Base-by-base conservation (phyloP, 768 basidiomycete genomes). In the Termitomyces sp. region DNA sequence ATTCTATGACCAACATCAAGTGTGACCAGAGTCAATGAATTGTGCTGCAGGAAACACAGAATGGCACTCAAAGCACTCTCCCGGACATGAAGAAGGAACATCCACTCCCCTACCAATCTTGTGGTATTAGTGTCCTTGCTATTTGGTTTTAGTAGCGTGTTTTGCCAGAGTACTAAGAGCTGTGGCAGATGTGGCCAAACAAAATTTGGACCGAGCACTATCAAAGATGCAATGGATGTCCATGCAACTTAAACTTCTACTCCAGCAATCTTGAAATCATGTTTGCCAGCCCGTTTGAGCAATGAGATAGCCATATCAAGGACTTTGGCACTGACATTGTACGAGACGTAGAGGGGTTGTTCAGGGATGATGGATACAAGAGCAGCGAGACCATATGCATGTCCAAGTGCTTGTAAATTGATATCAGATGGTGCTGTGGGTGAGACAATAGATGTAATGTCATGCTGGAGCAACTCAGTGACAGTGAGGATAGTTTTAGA, bases 121-220 rank as follows among this genome's bases (percentile, higher is more conserved):
- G 84, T 84, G 5, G 79, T 78, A 16, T 77, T 80, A 14, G 73
- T 76, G 65, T 98, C 96, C 70, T 97, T 97, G 65, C 81, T 88
- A 0, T 92, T 94, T 0, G 93, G 88, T 71, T 98, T 99, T 1
- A 97, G 94, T 0, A 99, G 78, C 1, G 96, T 94, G 64, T 99
- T 99, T 33, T 96, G 80, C 97, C 97, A 99, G 3, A 99, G 82
- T 0, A 98, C 93, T 40, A 98, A 81, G 18, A 98, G 78, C 64
- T 98, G 96, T 0, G 95, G 90, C 2, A 98, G 81, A 69, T 99
- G 94, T 0, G 93, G 84, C 18, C 92, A 86, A 53, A 98, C 94
- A 62, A 98, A 97, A 64, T 93, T 90, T 3, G 91, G 92, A 0
- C 95, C 96, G 7, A 97, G 84, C 2, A 88, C 82, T 91, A 98